Evolutionary conservation across 2,329 filamentous ascomycete species (phyloP), one percentile per base, ranked within the genome.

Genomic region (Fusarium incarnatum): DNA sequence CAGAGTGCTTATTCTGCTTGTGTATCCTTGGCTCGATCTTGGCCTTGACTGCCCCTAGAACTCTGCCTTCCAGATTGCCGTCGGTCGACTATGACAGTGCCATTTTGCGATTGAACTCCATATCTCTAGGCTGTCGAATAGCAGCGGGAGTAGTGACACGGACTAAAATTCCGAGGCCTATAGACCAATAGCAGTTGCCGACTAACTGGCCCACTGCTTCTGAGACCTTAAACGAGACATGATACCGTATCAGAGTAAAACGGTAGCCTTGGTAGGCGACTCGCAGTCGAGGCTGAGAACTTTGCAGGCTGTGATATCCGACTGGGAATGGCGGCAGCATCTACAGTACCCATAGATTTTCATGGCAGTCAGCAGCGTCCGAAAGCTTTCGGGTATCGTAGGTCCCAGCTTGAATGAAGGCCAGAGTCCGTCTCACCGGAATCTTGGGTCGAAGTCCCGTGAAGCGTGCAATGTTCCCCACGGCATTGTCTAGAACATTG

Each of bases 401-500:
- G 18, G 18, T 28, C n/a, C 25, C 30, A 27, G 30, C n/a, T 41
- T 27, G 20, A 64, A 57, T n/a, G 34, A 34, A 41, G 20, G 12
- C n/a, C n/a, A 8, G 9, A 23, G 23, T 20, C 47, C 62, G 67
- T 25, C 41, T 67, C 67, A 53, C 62, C 62, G 50, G 49, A 5
- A 46, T 25, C 34, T 41, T 20, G 46, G 30, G 45, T 40, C 54
- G 32, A 41, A 34, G 42, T 61, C 50, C 60, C 42, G 46, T 62
- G 40, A 46, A 54, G 45, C 46, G 56, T 46, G 52, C 42, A 56
- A 52, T 47, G 28, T 47, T 49, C 48, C 59, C 40, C 47, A 62
- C 37, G 60, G 60, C 42, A 56, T 54, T 46, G 67, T 73, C 72
- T 67, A 69, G 72, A 73, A 74, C 71, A 27, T 45, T 41, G 44